phyloP scores from a whole-genome alignment of 139 green algal genomes.

The Diplosphaera chodatii region DNA sequence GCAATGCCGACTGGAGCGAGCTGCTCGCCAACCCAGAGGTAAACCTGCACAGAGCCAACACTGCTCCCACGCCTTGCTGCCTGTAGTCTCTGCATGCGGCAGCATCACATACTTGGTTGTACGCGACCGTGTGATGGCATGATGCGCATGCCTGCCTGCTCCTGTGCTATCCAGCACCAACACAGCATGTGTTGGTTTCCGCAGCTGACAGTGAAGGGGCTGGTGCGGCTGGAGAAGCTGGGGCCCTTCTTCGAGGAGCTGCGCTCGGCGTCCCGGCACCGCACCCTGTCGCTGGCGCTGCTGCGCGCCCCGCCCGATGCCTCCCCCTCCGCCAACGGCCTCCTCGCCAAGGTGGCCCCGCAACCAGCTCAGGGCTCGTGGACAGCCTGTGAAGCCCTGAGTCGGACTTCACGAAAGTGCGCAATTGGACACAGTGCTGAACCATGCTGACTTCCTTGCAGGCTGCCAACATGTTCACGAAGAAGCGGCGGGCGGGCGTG shows the following conservation, averaged over 20 bases:
- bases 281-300: not conserved
- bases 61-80: too few relatives aligned
- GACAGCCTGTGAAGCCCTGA: too few relatives aligned
- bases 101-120: too few relatives aligned
- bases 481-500: not conserved
- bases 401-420: too few relatives aligned
- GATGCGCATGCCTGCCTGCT: not conserved
- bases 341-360: not conserved
- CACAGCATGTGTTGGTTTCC: too few relatives aligned
- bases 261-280: not conserved
- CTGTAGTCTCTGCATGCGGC: too few relatives aligned
- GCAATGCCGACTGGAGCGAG: not conserved
- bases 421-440: too few relatives aligned
- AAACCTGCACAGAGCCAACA: too few relatives aligned
- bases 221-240: not conserved
- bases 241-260: not conserved
- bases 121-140: not conserved
- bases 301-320: not conserved
- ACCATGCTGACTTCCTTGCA: not conserved
- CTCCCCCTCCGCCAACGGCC: not conserved
- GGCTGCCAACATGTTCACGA: not conserved
- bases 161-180: too few relatives aligned
- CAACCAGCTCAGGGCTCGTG: too few relatives aligned
- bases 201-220: not conserved
- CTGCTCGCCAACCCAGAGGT: not conserved